These are phyloP conservation scores for Prunus yedoensis DNA, from an alignment of 331 rosid genomes.

Conservation along the genomic window DNA sequence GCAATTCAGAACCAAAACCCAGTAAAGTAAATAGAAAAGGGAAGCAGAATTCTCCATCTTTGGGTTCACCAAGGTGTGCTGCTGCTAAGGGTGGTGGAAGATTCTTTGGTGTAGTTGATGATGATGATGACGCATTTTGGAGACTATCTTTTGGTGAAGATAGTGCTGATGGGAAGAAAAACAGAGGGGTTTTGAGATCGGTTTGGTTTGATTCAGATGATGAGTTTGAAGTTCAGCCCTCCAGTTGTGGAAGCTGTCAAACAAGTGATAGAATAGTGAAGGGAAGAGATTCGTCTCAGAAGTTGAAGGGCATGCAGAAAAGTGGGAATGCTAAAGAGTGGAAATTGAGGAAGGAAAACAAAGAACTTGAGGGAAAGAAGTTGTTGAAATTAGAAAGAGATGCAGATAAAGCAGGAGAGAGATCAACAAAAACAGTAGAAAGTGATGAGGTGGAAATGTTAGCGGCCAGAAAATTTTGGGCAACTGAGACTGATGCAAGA, in stretches of 20 bases:
- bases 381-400: slow-evolving; percentile 35
- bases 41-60: slow-evolving; percentile 35
- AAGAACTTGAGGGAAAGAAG: slow-evolving; percentile 30
- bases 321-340: slow-evolving; percentile 32
- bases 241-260: slow-evolving; percentile 24
- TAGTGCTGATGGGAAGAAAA: slow-evolving; percentile 32
- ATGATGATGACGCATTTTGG: slow-evolving; percentile 59
- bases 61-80: slow-evolving; percentile 32
- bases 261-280: slow-evolving; percentile 22
- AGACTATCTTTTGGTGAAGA: slow-evolving; percentile 76
- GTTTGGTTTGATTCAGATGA: slow-evolving; percentile 35
- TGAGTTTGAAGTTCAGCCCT: slow-evolving; percentile 32
- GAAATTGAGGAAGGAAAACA: slow-evolving; percentile 29
- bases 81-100: slow-evolving; percentile 30
- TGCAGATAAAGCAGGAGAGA: slow-evolving; percentile 27
- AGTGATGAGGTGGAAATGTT: slow-evolving; percentile 34
- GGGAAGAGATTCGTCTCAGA: slow-evolving; percentile 34
- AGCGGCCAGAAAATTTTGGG: slow-evolving; percentile 39
- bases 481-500: slow-evolving; percentile 35
- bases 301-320: slow-evolving; percentile 35
- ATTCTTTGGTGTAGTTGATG: slow-evolving; percentile 45
- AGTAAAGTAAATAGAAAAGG: slow-evolving; percentile 37
- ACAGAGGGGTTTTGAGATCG: slow-evolving; percentile 27
- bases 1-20: slow-evolving; percentile 40
- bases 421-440: slow-evolving; percentile 31